Base-by-base conservation (phyloP, 2,329 filamentous ascomycete genomes). In the Fusarium udum region DNA sequence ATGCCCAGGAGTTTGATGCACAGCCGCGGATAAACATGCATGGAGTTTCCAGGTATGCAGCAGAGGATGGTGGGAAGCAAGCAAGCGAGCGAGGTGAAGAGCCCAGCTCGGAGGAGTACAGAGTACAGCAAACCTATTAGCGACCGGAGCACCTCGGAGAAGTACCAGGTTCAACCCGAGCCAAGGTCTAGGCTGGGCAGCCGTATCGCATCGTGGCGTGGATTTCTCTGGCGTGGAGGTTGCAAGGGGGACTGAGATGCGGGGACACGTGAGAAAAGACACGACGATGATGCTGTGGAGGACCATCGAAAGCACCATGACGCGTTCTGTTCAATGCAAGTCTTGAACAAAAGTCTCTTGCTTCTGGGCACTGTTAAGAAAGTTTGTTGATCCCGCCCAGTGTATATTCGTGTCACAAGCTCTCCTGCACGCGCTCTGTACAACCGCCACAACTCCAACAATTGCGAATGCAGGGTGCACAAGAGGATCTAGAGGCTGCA, bases 21-120 rank as follows among this genome's bases (percentile, higher is more conserved):
- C 75, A 68, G 70, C 74, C 72, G 64, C 73, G 76, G 76, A 75
- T 77, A 78, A 78, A 77, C 56, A 74, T 73, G 72, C 71, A 74
- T 69, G 69, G 60, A 66, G 64, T 52, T 69, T 68, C 68, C 63
- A 72, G 68, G 75, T 71, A 75, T 68, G 69, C 56, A 69, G 65
- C 57, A 71, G 63, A 69, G 64, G 63, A 72, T 69, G 75, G 75
- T 77, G 75, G 75, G 69, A 63, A 73, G 48, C 67, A 67, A 69
- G 69, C 64, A 52, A 66, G 65, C 51, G 52, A 60, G 52, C 46
- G 51, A 53, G 58, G 37, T 71, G 43, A 65, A 61, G 37, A 56
- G 51, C 42, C 57, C 61, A 71, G 67, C 52, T 73, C 49, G 49
- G 57, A 71, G 56, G 57, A 69, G 74, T 63, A 71, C 58, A 71